Conservation (phyloP, 2,329 filamentous ascomycete genomes). For the Penicillium sp. region DNA sequence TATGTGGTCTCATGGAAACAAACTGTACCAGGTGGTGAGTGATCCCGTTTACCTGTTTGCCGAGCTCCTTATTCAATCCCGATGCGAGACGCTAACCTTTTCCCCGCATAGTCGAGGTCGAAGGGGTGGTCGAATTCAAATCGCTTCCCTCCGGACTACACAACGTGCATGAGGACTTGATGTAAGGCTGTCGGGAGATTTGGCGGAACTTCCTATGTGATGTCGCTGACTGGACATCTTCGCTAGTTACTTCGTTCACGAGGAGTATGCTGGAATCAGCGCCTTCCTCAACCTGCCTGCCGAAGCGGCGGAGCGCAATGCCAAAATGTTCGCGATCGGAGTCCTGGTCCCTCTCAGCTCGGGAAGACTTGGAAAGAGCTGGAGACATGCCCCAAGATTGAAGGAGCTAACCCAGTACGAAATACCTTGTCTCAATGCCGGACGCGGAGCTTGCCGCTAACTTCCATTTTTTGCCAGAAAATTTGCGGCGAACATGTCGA, state of each 20-base stretch:
- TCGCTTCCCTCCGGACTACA: conserved; percentile 91
- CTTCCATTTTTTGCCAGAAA: conserved; percentile 32
- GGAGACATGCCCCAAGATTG: conserved; percentile 79
- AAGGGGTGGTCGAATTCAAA: conserved; percentile 93
- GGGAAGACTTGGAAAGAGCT: conserved; percentile 81
- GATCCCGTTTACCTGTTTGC: not conserved
- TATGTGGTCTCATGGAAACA: conserved; percentile 88
- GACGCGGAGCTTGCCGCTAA: conserved; percentile 10
- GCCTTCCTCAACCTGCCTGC: conserved; percentile 86
- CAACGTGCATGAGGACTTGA: conserved; percentile 79
- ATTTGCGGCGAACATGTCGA: conserved; percentile 66
- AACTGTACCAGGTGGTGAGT: conserved; percentile 65
- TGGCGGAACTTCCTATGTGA: not conserved
- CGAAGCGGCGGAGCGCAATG: conserved; percentile 77
- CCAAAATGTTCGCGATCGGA: conserved; percentile 89
- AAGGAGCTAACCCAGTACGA: conserved; percentile 71
- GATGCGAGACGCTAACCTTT: conserved; percentile 21
- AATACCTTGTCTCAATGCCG: not conserved
- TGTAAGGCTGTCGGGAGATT: conserved; percentile 43
- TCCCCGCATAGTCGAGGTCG: conserved; percentile 58
- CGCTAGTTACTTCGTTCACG: conserved; percentile 85
- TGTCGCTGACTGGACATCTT: conserved; percentile 12
- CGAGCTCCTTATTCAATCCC: not conserved
- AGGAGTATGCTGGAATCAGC: conserved; percentile 80
- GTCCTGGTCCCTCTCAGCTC: conserved; percentile 83